Conservation (phyloP, 805 yeast genomes). For the Tetrapisispora taiwanensis region DNA sequence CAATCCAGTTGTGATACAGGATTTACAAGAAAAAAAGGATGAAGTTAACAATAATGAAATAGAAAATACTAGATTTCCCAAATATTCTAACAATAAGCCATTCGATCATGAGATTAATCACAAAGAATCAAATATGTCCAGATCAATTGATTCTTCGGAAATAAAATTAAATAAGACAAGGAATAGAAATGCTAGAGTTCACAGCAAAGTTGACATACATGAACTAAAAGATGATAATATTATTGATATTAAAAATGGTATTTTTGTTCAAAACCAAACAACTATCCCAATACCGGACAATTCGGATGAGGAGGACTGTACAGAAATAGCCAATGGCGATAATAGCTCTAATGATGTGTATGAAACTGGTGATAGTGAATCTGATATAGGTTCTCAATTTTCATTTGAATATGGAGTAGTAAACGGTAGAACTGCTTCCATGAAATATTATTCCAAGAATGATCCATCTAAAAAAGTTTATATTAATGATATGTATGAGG, state of each 20-base stretch:
- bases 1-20: slow-evolving; percentile 2
- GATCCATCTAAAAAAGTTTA: slow-evolving; percentile 25
- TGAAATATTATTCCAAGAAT: slow-evolving; percentile 37
- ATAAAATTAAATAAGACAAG: slow-evolving; percentile 5
- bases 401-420: slow-evolving; percentile 40
- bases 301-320: too few relatives aligned
- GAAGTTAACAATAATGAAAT: not conserved
- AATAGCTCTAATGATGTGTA: not conserved
- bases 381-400: slow-evolving; percentile 28
- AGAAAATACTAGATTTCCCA: not conserved
- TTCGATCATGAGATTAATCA: not conserved
- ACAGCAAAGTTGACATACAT: slow-evolving; percentile 23
- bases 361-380: slow-evolving; percentile 4
- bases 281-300: too few relatives aligned
- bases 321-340: too few relatives aligned
- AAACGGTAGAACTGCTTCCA: slow-evolving; percentile 45
- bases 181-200: slow-evolving; percentile 22
- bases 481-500: slow-evolving; percentile 31
- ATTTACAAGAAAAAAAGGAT: not conserved
- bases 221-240: slow-evolving; percentile 9
- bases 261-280: not conserved
- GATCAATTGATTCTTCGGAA: not conserved
- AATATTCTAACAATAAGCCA: too few relatives aligned
- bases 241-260: slow-evolving; percentile 4
- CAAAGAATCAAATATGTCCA: not conserved